These are phyloP conservation scores for Monilinia aucupariae DNA, from an alignment of 2,329 filamentous ascomycete genomes.

Conservation along the genomic window DNA sequence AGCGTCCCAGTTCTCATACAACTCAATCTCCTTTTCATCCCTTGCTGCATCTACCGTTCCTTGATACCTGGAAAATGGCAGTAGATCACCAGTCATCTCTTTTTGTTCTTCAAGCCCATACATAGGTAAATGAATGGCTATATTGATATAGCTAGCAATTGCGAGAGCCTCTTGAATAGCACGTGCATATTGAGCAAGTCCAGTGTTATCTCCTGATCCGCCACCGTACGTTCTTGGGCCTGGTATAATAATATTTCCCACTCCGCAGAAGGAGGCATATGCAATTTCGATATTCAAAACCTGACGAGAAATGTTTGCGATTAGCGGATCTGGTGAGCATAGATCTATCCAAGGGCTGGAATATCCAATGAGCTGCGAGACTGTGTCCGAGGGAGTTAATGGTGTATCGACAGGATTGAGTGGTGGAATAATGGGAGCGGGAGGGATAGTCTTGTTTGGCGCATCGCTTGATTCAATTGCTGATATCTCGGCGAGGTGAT, in stretches of 20 bases:
- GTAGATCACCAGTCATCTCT: constrained; percentile 35
- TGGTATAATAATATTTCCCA: constrained; percentile 74
- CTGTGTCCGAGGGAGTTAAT: constrained; percentile 60
- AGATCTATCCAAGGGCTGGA: constrained; percentile 93
- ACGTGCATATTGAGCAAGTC: constrained; percentile 71
- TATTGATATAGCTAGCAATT: constrained; percentile 68
- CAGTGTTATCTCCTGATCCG: constrained; percentile 44
- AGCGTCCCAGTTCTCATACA: constrained; percentile 83
- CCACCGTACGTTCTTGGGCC: constrained; percentile 64
- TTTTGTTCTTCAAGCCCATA: constrained; percentile 60
- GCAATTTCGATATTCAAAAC: constrained; percentile 86
- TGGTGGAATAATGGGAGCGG: constrained; percentile 57
- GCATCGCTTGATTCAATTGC: constrained; percentile 40
- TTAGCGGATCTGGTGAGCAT: constrained; percentile 72
- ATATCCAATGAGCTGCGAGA: constrained; percentile 70
- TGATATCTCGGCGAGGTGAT: constrained; percentile 43
- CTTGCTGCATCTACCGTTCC: constrained; percentile 36
- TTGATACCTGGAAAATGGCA: constrained; percentile 32
- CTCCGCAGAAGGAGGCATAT: constrained; percentile 92
- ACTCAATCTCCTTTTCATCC: constrained; percentile 50
- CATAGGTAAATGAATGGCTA: constrained; percentile 81
- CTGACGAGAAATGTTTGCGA: constrained; percentile 82
- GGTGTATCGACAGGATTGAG: constrained; percentile 76
- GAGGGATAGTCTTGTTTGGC: constrained; percentile 42
- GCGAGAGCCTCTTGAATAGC: constrained; percentile 74